These are phyloP conservation scores for Ganoderma boninense DNA, from an alignment of 1,284 basidiomycete species.

Conservation along the genomic window DNA sequence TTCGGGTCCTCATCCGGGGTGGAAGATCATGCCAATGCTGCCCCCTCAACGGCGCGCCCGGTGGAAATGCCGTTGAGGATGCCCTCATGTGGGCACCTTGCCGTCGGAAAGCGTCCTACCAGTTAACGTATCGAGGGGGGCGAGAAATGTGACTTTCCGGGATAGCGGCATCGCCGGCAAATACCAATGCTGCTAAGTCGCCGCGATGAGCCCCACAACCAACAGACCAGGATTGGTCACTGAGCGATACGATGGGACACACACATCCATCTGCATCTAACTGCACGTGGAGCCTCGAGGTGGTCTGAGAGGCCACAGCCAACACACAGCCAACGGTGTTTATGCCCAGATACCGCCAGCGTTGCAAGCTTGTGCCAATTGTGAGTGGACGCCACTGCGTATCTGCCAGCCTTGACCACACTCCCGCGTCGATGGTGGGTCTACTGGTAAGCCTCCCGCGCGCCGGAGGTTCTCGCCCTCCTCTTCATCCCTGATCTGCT, in stretches of 20 bases:
- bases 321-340: neutral
- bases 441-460: slow-evolving; percentile 22
- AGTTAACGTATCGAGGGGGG: neutral
- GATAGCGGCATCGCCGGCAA: neutral
- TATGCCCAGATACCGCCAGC: neutral
- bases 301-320: neutral
- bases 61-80: slow-evolving; percentile 6
- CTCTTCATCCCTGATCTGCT: neutral
- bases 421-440: slow-evolving; percentile 28
- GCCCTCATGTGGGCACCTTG: neutral
- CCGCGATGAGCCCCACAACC: slow-evolving; percentile 19
- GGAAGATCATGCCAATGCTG: neutral
- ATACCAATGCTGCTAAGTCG: slow-evolving; percentile 17
- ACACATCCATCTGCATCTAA: neutral
- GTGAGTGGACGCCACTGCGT: neutral
- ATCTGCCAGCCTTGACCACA: neutral
- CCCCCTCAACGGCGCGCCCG: slow-evolving; percentile 3
- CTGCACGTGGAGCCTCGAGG: neutral
- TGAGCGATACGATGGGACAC: neutral
- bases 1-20: slow-evolving; percentile 2
- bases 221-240: neutral
- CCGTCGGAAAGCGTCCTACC: neutral
- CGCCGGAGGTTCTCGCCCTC: slow-evolving; percentile 17
- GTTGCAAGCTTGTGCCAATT: neutral
- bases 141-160: neutral